Evolutionary conservation across 2,329 filamentous ascomycete species (phyloP).

Genomic region (Epichloe elymi): DNA sequence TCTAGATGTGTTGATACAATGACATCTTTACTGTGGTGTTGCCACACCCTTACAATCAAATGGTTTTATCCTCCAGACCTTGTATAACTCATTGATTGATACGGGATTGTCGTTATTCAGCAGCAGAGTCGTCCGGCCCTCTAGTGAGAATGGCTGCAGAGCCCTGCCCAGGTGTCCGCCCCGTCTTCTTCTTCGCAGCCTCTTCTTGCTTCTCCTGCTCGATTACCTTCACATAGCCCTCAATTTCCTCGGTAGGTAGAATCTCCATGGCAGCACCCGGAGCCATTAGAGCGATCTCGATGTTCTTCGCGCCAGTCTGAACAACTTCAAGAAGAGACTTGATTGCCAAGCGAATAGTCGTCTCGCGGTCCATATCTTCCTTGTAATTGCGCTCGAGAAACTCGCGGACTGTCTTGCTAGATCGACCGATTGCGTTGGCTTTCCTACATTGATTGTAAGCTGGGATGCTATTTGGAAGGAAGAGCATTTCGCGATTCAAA

Average conservation of each 20-base stretch:
- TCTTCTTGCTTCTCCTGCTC: constrained; percentile 99
- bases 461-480: constrained; percentile 6
- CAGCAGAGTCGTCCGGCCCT: constrained; percentile 29
- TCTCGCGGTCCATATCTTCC: constrained; percentile 90
- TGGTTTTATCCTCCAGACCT: neutral
- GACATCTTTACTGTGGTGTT: constrained; percentile 14
- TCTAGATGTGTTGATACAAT: constrained; percentile 24
- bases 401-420: constrained; percentile 96
- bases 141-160: constrained; percentile 64
- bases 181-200: constrained; percentile 90
- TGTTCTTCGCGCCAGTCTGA: constrained; percentile 98
- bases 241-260: constrained; percentile 90
- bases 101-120: constrained; percentile 16
- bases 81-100: neutral
- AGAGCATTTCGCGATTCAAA: neutral
- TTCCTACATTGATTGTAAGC: constrained; percentile 50
- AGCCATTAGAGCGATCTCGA: constrained; percentile 97
- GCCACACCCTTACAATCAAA: constrained; percentile 6
- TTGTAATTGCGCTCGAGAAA: constrained; percentile 99
- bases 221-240: constrained; percentile 95
- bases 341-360: constrained; percentile 92
- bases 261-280: constrained; percentile 86
- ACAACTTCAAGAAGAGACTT: constrained; percentile 97
- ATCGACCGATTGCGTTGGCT: constrained; percentile 95
- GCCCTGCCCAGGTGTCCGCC: constrained; percentile 55